Conservation (phyloP, 495 filamentous ascomycete genomes). For the Halenospora varia region DNA sequence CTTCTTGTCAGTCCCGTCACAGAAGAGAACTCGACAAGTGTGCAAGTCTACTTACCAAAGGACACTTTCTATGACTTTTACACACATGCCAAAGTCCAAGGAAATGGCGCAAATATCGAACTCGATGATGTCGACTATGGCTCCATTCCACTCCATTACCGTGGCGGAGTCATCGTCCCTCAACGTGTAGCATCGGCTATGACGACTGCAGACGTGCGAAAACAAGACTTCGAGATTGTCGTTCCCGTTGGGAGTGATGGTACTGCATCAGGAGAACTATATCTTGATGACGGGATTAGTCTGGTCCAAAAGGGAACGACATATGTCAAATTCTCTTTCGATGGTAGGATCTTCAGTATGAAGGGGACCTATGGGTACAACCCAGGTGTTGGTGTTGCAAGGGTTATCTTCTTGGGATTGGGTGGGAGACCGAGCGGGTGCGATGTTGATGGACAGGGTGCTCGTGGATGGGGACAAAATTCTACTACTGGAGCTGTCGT, state of each 20-base stretch:
- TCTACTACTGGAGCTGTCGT: constrained; percentile 1
- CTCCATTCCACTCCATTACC: constrained; percentile 85
- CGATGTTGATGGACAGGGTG: constrained; percentile 16
- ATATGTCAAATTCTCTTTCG: constrained; percentile 50
- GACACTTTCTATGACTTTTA: constrained; percentile 92
- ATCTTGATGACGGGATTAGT: constrained; percentile 80
- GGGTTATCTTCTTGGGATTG: constrained; percentile 51
- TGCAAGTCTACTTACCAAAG: constrained; percentile 79
- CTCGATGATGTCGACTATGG: constrained; percentile 62
- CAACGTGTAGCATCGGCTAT: constrained; percentile 75
- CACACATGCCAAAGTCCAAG: constrained; percentile 68
- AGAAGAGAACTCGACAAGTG: constrained; percentile 60
- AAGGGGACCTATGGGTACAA: constrained; percentile 44
- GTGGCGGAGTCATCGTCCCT: constrained; percentile 85
- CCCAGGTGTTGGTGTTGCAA: constrained; percentile 44
- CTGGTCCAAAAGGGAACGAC: constrained; percentile 45
- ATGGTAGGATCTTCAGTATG: constrained; percentile 42
- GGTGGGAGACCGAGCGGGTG: background rate
- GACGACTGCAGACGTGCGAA: constrained; percentile 80
- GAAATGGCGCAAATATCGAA: constrained; percentile 69
- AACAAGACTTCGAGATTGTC: constrained; percentile 87
- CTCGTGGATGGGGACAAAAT: constrained; percentile 1
- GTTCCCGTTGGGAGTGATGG: constrained; percentile 65
- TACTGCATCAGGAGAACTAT: constrained; percentile 75
- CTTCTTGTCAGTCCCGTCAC: constrained; percentile 84